phyloP scores from a whole-genome alignment of 495 filamentous ascomycete species.

The Penicillium ochrochloron region DNA sequence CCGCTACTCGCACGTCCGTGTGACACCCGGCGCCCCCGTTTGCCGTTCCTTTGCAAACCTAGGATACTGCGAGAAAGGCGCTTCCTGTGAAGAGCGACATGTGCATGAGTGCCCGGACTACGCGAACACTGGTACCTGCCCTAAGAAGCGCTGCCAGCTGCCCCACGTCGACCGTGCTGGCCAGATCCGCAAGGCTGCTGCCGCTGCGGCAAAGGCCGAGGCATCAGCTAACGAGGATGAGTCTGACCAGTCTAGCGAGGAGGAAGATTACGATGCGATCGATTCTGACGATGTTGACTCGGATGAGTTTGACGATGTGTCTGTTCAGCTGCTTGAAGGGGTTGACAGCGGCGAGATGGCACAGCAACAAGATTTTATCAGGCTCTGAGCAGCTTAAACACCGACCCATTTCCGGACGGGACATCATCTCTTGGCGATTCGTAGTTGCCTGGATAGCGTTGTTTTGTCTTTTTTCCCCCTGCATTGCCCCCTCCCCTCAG shows the following conservation, averaged over 20 bases:
- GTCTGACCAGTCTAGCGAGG: conserved; percentile 83
- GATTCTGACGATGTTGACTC: conserved; percentile 90
- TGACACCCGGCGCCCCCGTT: conserved; percentile 79
- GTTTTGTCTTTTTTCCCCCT: not conserved
- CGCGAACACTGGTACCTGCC: conserved; percentile 86
- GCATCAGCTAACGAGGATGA: conserved; percentile 55
- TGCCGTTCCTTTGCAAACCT: conserved; percentile 84
- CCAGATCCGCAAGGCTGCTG: conserved; percentile 63
- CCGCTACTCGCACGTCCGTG: conserved; percentile 85
- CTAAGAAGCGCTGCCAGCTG: conserved; percentile 79
- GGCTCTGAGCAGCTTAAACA: conserved; percentile 43
- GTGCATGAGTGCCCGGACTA: conserved; percentile 92
- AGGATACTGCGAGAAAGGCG: conserved; percentile 89
- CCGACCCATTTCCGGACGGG: not conserved
- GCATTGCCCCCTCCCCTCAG: conserved; percentile 4
- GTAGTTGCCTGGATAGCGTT: conserved; percentile 24
- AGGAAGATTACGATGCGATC: conserved; percentile 73
- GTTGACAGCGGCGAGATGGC: conserved; percentile 56
- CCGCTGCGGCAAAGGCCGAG: conserved; percentile 43
- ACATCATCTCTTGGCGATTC: not conserved
- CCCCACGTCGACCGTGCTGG: conserved; percentile 87
- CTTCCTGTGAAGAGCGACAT: conserved; percentile 79
- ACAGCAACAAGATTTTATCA: conserved; percentile 72
- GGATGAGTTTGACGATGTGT: conserved; percentile 78
- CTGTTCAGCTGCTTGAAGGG: conserved; percentile 49